These are phyloP conservation scores for Cryptococcus sp. DNA, from an alignment of 1,284 basidiomycete species.

Conservation along the genomic window DNA sequence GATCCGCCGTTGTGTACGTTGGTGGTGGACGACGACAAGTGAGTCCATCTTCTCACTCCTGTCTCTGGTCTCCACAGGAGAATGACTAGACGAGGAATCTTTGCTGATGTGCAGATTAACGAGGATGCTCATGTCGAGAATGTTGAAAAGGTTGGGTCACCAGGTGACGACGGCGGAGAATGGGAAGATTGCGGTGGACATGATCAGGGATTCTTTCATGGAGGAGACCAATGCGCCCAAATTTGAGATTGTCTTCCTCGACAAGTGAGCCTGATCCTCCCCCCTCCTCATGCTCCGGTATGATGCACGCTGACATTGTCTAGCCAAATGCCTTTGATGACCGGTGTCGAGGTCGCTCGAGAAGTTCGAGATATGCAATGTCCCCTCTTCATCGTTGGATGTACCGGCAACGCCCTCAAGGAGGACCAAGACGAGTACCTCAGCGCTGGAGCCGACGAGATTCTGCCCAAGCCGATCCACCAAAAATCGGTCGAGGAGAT, in stretches of 20 bases:
- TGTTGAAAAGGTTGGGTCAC: slow-evolving; percentile 72
- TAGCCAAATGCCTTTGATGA: slow-evolving; percentile 60
- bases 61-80: no score
- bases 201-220: slow-evolving; percentile 50
- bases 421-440: slow-evolving; percentile 69
- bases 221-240: slow-evolving; percentile 27
- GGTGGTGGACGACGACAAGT: slow-evolving; percentile 49
- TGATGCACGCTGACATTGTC: not conserved
- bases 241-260: slow-evolving; percentile 72
- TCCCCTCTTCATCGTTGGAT: slow-evolving; percentile 67
- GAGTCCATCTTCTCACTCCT: slow-evolving; percentile 11
- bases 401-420: slow-evolving; percentile 59
- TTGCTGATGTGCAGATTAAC: slow-evolving; percentile 56
- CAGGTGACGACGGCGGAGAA: slow-evolving; percentile 77
- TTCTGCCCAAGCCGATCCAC: slow-evolving; percentile 42
- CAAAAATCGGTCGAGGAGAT: slow-evolving; percentile 33
- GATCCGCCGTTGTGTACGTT: slow-evolving; percentile 37
- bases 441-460: slow-evolving; percentile 62
- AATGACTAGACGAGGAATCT: not conserved
- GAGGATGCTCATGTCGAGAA: slow-evolving; percentile 71
- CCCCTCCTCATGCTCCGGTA: not conserved
- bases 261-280: slow-evolving; percentile 57
- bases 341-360: slow-evolving; percentile 65
- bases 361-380: slow-evolving; percentile 63
- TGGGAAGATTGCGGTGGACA: slow-evolving; percentile 69